phyloP scores from a whole-genome alignment of 768 basidiomycete genomes.

The Lepiota subincarnata region DNA sequence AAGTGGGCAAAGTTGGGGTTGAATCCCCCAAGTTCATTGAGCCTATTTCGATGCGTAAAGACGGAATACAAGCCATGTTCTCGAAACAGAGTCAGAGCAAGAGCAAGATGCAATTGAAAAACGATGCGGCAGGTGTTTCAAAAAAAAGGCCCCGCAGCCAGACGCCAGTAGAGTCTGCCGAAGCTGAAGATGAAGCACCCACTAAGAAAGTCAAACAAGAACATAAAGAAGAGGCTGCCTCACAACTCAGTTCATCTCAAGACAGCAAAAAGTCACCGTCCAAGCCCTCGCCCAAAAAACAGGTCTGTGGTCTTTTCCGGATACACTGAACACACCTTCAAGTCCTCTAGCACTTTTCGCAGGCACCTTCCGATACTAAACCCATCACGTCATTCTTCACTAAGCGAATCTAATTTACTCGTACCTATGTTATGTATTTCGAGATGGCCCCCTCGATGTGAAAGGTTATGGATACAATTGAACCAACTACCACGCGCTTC shows the following conservation, averaged over 20 bases:
- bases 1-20: constrained; percentile 86
- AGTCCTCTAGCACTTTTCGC: not conserved
- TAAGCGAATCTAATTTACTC: not conserved
- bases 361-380: not conserved
- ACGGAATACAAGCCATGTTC: constrained; percentile 85
- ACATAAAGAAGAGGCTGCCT: not conserved
- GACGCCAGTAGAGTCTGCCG: not conserved
- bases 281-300: constrained; percentile 1
- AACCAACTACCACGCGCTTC: not conserved
- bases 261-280: not conserved
- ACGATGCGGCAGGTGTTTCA: not conserved
- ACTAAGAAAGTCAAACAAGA: not conserved
- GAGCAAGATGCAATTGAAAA: not conserved
- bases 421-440: not conserved
- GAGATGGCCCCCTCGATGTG: not conserved
- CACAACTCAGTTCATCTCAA: not conserved
- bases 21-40: constrained; percentile 82
- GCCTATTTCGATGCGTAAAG: constrained; percentile 73
- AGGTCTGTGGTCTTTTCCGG: not conserved
- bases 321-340: not conserved
- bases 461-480: not conserved
- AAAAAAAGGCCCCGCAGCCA: not conserved
- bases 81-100: constrained; percentile 46
- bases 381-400: constrained; percentile 9
- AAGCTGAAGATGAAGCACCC: not conserved